Evolutionary conservation across 2,329 filamentous ascomycete genomes (phyloP), one percentile per base, ranked within the genome.

Genomic region (Furcasterigmium furcatum): DNA sequence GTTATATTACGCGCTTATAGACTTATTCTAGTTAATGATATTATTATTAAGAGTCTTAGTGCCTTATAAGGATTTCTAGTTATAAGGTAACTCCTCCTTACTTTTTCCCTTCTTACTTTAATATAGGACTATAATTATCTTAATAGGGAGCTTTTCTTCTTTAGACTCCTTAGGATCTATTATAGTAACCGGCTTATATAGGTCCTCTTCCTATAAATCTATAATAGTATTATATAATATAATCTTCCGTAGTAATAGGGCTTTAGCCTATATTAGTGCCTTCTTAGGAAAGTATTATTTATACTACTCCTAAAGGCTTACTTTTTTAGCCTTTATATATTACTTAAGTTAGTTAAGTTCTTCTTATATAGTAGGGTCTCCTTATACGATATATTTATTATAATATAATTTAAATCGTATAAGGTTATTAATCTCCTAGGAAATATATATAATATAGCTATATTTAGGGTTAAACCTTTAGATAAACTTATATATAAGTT

Each of bases 51-150:
- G 19, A 29, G 25, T 29, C 8, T 38, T 9, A 8, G 8, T 16
- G n/a, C n/a, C 16, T 38, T 38, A 38, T 38, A 38, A 38, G n/a
- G 34, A 38, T 38, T 38, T 16, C 19, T 38, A 38, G 25, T 29
- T 29, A 29, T 8, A 8, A 29, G 25, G 25, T 38, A 38, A 16
- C 34, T 16, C 34, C 16, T 16, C n/a, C 34, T 20, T 16, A n/a
- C 34, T 20, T 38, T 38, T 8, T 8, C n/a, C 8, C 9, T 20
- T 38, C 16, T 9, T 38, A 38, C 9, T 8, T 8, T 38, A 16
- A 16, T 8, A 16, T 38, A 38, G 8, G 8, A 38, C 8, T 16
- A 16, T 38, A 38, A 9, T 9, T 38, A 38, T 38, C n/a, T n/a
- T n/a, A n/a, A n/a, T n/a, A n/a, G n/a, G n/a, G n/a, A 16, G 16